Conservation (phyloP, 306 rosid species). For the Argentina anserina region DNA sequence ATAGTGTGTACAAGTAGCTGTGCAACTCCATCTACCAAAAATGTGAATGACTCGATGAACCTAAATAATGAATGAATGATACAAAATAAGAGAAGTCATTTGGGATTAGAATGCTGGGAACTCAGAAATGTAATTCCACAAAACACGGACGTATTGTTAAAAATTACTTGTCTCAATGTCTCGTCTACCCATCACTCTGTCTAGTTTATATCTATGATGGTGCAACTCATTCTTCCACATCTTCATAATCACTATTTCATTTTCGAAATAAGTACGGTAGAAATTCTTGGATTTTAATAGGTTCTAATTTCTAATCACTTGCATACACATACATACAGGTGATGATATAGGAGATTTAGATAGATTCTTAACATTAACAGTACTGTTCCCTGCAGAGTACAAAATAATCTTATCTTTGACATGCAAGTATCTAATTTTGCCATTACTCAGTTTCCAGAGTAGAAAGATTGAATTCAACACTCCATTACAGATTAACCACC, state of each 20-base stretch:
- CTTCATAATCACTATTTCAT: background rate
- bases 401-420: background rate
- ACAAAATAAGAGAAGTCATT: background rate
- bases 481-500: too few species aligned
- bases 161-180: background rate
- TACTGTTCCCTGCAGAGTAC: constrained; percentile 5
- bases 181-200: background rate
- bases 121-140: background rate
- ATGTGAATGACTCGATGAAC: background rate
- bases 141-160: background rate
- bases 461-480: too few species aligned
- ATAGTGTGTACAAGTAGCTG: background rate
- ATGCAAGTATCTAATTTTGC: constrained; percentile 23
- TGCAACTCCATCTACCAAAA: background rate
- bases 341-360: background rate
- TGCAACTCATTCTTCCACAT: background rate
- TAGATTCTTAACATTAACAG: background rate
- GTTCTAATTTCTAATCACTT: too few species aligned
- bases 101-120: background rate
- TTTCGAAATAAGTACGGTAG: background rate
- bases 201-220: background rate
- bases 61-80: background rate
- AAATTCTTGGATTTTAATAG: background rate
- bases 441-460: too few species aligned
- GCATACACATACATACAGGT: background rate